Evolutionary conservation across 2,329 filamentous ascomycete species (phyloP).

Genomic region (Colletotrichum spinosum): DNA sequence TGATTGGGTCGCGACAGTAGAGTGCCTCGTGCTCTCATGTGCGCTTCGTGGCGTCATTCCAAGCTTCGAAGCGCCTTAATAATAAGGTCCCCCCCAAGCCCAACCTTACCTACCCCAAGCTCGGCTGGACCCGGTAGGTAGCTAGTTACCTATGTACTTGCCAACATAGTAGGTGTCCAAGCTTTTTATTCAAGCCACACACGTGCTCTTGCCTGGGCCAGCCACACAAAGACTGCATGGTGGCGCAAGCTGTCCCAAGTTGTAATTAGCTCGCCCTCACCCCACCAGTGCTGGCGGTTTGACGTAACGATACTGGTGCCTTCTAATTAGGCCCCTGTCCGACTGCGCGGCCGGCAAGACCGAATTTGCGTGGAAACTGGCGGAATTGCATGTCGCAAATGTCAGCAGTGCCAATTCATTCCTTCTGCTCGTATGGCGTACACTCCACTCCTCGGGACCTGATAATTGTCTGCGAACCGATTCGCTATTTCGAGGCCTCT

Average conservation of each 20-base stretch:
- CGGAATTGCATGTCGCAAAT: slow-evolving; percentile 8
- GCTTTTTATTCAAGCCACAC: too few species aligned
- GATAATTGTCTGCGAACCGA: too few species aligned
- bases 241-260: slow-evolving; percentile 20
- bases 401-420: slow-evolving; percentile 31
- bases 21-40: too few species aligned
- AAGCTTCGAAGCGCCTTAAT: neutral
- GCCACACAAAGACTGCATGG: neutral
- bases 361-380: slow-evolving; percentile 23
- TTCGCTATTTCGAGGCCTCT: too few species aligned
- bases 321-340: neutral
- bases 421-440: slow-evolving; percentile 7
- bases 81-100: too few species aligned
- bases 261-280: neutral
- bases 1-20: neutral
- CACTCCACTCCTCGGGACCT: too few species aligned
- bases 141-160: too few species aligned
- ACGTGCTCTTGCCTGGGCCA: neutral
- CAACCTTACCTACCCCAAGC: too few species aligned
- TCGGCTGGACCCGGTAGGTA: too few species aligned
- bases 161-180: too few species aligned
- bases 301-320: slow-evolving; percentile 8
- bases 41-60: slow-evolving; percentile 3
- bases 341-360: neutral
- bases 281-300: neutral